Evolutionary conservation across 163 green algal species (phyloP).

Genomic region (Scenedesmus sp.): DNA sequence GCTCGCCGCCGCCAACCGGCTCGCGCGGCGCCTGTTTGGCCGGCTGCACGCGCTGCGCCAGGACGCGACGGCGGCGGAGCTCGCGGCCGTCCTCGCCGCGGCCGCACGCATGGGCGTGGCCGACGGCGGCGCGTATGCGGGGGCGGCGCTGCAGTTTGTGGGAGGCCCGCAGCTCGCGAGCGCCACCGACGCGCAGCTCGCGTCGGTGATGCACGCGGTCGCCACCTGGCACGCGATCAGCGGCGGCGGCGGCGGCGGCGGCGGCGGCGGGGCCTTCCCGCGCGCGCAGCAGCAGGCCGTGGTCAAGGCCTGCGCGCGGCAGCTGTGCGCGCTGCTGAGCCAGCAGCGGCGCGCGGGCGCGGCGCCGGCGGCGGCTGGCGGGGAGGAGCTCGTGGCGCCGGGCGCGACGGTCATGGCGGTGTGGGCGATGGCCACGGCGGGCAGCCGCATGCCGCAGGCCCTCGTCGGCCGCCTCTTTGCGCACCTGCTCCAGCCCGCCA

Average conservation of each 20-base stretch:
- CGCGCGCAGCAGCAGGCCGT: constrained; percentile 8
- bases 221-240: constrained; percentile 7
- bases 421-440: constrained; percentile 25
- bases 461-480: constrained; percentile 5
- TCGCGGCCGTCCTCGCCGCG: constrained; percentile 19
- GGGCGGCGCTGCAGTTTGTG: constrained; percentile 13
- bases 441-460: not conserved
- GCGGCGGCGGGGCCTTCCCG: not conserved
- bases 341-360: not conserved
- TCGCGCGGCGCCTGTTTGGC: constrained; percentile 13
- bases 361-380: not conserved
- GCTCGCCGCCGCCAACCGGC: constrained; percentile 8
- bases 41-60: constrained; percentile 20
- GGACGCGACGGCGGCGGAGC: constrained; percentile 27
- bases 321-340: not conserved
- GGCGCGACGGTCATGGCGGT: constrained; percentile 18
- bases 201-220: constrained; percentile 30
- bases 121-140: not conserved
- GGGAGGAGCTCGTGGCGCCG: not conserved
- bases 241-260: not conserved
- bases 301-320: not conserved
- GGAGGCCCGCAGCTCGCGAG: constrained; percentile 6
- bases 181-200: constrained; percentile 16
- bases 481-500: not conserved
- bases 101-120: not conserved